A percentile compares a stretch with the other conserved stretches of the same genome.
phyloP scores from a whole-genome alignment of 345 rosid species.

The Brassica juncea region DNA sequence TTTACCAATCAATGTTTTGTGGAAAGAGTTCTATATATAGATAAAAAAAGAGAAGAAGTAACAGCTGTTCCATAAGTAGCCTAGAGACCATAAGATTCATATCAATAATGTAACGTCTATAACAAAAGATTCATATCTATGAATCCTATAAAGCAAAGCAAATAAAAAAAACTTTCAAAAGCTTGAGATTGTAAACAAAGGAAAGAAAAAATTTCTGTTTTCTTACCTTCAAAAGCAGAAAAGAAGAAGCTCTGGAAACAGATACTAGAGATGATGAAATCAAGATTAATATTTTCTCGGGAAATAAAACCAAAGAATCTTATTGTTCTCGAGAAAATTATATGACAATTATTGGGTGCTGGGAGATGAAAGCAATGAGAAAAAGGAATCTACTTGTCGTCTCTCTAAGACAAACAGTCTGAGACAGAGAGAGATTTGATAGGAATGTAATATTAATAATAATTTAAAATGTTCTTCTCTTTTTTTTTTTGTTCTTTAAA shows the following conservation, averaged over 20 bases:
- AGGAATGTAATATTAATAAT: conserved; percentile 23
- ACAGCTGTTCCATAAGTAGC: conserved; percentile 29
- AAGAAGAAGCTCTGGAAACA: conserved; percentile 21
- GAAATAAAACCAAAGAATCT: conserved; percentile 2
- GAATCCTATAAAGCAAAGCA: conserved; percentile 5
- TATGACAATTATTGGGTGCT: conserved; percentile 42
- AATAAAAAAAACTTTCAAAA: not conserved
- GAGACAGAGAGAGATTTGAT: conserved; percentile 38
- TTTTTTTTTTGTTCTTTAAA: not conserved
- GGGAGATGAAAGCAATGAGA: conserved; percentile 6
- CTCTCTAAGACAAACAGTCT: conserved; percentile 41
- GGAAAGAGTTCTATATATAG: conserved; percentile 35
- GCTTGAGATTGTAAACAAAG: not conserved
- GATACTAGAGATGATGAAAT: conserved; percentile 25
- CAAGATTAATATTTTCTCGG: conserved; percentile 16
- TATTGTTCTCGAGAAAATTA: conserved; percentile 8
- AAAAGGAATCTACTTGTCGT: conserved; percentile 39
- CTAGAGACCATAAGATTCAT: conserved; percentile 19
- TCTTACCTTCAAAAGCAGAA: conserved; percentile 33
- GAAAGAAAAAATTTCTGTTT: not conserved
- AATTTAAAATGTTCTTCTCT: conserved; percentile 28
- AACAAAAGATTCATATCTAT: conserved; percentile 23
- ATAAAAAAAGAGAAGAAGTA: conserved; percentile 11
- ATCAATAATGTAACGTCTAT: not conserved
- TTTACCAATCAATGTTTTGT: conserved; percentile 14